phyloP scores from a whole-genome alignment of 208 protist genomes.

The Acanthamoeba rhysodes region DNA sequence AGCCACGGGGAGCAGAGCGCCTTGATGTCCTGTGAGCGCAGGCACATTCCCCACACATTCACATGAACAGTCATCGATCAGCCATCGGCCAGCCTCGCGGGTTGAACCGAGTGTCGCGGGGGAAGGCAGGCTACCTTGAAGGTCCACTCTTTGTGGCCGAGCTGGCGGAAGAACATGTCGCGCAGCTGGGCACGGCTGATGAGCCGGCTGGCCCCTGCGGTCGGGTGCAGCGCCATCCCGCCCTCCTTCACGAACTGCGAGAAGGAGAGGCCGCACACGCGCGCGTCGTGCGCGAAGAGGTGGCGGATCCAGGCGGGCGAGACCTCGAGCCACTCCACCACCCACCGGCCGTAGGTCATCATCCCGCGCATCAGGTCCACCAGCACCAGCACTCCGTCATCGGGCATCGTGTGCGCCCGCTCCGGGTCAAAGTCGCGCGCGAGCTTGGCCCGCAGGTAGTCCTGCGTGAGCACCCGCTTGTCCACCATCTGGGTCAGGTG shows the following conservation, averaged over 20 bases:
- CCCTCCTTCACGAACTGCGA: background rate
- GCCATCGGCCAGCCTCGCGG: too few species aligned
- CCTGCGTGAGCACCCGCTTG: background rate
- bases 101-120: background rate
- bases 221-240: constrained; percentile 13
- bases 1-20: background rate
- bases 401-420: background rate
- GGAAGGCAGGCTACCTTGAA: background rate
- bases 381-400: background rate
- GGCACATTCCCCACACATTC: too few species aligned
- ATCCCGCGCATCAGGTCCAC: background rate
- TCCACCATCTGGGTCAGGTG: background rate
- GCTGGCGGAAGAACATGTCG: background rate
- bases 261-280: background rate
- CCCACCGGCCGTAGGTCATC: background rate
- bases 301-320: background rate
- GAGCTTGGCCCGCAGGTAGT: background rate
- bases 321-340: background rate
- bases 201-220: background rate
- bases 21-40: background rate
- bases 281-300: background rate
- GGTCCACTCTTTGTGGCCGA: background rate
- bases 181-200: background rate
- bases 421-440: background rate
- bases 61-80: too few species aligned